These are phyloP conservation scores for Fusarium lyarnte DNA, from an alignment of 2,329 filamentous ascomycete species.

Conservation along the genomic window DNA sequence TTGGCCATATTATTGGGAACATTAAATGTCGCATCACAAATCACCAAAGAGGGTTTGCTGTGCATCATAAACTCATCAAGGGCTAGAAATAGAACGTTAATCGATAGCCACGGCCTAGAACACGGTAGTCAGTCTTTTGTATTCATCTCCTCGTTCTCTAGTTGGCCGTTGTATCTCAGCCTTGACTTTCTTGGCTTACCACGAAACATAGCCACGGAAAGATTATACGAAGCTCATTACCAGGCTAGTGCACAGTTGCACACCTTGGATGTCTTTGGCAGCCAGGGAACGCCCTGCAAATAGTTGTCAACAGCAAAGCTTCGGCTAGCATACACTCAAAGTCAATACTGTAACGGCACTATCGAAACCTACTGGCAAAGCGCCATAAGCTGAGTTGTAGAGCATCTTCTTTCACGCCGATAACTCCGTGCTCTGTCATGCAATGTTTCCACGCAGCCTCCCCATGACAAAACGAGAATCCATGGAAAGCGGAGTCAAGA, in stretches of 20 bases:
- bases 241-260: background rate
- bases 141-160: conserved; percentile 4
- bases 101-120: background rate
- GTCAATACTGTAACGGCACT: background rate
- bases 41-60: background rate
- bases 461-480: conserved; percentile 3
- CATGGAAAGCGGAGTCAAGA: background rate
- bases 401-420: background rate
- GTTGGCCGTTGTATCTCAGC: conserved; percentile 15
- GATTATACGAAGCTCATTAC: background rate
- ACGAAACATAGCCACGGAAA: background rate
- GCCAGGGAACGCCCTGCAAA: background rate
- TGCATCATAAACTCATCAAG: background rate
- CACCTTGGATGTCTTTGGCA: background rate
- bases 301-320: background rate
- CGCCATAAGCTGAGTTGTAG: background rate
- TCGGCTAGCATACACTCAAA: background rate
- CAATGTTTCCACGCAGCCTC: background rate
- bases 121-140: background rate
- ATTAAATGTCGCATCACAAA: background rate
- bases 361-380: background rate
- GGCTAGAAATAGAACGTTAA: background rate
- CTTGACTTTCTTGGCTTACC: conserved; percentile 13
- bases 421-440: background rate
- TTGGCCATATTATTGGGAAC: background rate